These are phyloP conservation scores for Staphylotrichum tortipilum DNA, from an alignment of 495 filamentous ascomycete species.

Conservation along the genomic window DNA sequence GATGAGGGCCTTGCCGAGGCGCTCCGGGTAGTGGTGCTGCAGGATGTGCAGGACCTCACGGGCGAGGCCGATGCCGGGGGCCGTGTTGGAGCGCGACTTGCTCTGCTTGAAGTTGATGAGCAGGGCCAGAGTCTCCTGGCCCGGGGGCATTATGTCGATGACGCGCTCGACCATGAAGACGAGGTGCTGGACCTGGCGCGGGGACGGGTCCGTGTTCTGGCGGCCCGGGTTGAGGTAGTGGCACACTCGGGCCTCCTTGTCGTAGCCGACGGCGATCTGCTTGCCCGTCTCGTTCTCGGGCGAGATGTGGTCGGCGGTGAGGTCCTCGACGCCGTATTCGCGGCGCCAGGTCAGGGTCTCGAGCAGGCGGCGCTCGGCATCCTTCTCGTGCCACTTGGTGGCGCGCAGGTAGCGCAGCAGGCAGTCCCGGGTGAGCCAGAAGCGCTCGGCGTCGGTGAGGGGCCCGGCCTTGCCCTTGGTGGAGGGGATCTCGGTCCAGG, in stretches of 20 bases:
- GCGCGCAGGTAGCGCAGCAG: slow-evolving; percentile 88
- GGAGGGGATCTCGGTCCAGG: slow-evolving; percentile 63
- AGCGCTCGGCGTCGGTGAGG: slow-evolving; percentile 68
- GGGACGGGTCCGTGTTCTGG: slow-evolving; percentile 84
- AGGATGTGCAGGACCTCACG: slow-evolving; percentile 76
- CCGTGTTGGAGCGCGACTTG: slow-evolving; percentile 64
- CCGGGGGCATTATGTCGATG: slow-evolving; percentile 77
- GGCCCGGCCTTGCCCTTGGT: slow-evolving; percentile 54
- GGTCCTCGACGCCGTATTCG: slow-evolving; percentile 67
- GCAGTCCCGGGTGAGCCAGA: slow-evolving; percentile 89
- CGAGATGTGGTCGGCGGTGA: slow-evolving; percentile 75
- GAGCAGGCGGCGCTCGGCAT: slow-evolving; percentile 69
- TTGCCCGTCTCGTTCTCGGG: slow-evolving; percentile 95
- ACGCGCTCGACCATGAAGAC: slow-evolving; percentile 91
- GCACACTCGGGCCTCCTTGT: slow-evolving; percentile 74
- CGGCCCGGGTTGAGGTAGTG: slow-evolving; percentile 79
- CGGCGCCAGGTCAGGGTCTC: slow-evolving; percentile 79
- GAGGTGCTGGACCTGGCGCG: slow-evolving; percentile 88
- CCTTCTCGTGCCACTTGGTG: slow-evolving; percentile 74
- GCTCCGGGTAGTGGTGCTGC: slow-evolving; percentile 90
- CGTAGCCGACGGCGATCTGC: slow-evolving; percentile 79
- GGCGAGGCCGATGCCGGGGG: slow-evolving; percentile 64
- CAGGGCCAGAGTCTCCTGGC: slow-evolving; percentile 75
- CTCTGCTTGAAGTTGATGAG: slow-evolving; percentile 73
- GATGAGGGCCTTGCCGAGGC: slow-evolving; percentile 79